Base-by-base conservation (phyloP, 805 yeast species). In the Zygosaccharomyces rouxii region DNA sequence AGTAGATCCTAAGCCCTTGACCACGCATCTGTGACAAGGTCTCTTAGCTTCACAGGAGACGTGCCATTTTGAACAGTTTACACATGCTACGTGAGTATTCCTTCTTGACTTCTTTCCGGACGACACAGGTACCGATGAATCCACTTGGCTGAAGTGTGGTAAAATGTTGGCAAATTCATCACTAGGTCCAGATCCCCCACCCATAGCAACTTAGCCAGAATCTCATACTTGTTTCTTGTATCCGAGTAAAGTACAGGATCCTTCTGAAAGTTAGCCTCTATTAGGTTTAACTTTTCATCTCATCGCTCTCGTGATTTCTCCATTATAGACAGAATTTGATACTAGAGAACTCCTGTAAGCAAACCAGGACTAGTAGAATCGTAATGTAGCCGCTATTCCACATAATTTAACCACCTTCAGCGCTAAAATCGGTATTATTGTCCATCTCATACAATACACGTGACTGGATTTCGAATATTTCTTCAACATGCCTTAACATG, bases 1-100 rank as follows among this genome's bases (percentile, higher is more conserved):
- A 0, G 86, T 73, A 13, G 71, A 77, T 1, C 75, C 77, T 13
- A 89, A 68, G 0, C 90, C 92, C 59, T 89, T 74, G 25, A 73
- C 73, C 3, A 84, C 64, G 66, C 99, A 92, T 43, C 96, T 67
- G 47, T 76, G 75, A 60, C 99, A 92, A 0, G 96, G 96, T 33
- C 96, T 78, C 62, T 66, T 64, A 22, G 82, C 79, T 57, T 90
- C 97, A 66, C 99, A 92, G 0, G 97, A 87, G 74, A 90, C 80
- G 65, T 92, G 99, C 2, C 95, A 86, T 58, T 81, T 79, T 51
- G 90, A 89, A 63, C 99, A 92, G 68, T 90, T 94, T 35, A 80
- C 79, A 58, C 99, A 92, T 4, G 99, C 98, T 48, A 95, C 74
- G 6, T 83, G 74, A 0, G 94, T 90, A 63, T 90, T 90, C 22